phyloP scores from a whole-genome alignment of 805 yeast genomes.

The Aciculoconidium aculeatum region DNA sequence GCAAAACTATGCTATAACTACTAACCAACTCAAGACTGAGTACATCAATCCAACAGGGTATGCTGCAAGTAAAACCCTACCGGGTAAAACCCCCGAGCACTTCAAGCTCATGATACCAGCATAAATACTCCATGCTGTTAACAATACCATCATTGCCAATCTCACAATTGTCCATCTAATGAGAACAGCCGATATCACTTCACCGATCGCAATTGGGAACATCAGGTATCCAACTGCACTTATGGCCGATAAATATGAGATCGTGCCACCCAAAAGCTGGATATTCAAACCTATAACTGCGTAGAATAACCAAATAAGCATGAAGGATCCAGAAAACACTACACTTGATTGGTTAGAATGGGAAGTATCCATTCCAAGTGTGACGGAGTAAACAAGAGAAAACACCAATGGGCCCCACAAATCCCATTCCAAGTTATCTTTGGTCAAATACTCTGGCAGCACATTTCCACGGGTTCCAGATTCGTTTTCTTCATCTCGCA shows the following conservation, averaged over 20 bases:
- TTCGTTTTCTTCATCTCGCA: conserved; percentile 13
- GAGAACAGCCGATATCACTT: conserved; percentile 40
- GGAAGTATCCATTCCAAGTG: conserved; percentile 44
- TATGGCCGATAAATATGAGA: conserved; percentile 62
- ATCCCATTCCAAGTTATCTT: conserved; percentile 47
- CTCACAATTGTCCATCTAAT: conserved; percentile 46
- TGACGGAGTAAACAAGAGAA: conserved; percentile 49
- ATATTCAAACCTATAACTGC: conserved; percentile 58
- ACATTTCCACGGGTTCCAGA: conserved; percentile 18
- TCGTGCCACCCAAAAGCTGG: conserved; percentile 55
- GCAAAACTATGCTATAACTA: conserved; percentile 44
- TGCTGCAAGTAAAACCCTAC: conserved; percentile 54
- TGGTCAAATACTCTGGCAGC: conserved; percentile 9
- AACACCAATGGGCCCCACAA: conserved; percentile 70
- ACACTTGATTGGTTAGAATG: conserved; percentile 35
- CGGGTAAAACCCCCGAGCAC: conserved; percentile 60
- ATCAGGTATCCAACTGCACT: conserved; percentile 66
- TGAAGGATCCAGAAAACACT: conserved; percentile 60
- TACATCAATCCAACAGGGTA: conserved; percentile 64
- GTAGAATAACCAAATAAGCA: conserved; percentile 59
- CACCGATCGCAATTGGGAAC: conserved; percentile 58
- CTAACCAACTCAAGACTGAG: conserved; percentile 59
- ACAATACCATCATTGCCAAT: conserved; percentile 38
- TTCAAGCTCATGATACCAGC: conserved; percentile 58
- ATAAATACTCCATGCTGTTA: conserved; percentile 58